Percentiles rank a stretch among this genome's conserved stretches.
Conservation (phyloP, 2,329 filamentous ascomycete species). For the Trichophyton simii region DNA sequence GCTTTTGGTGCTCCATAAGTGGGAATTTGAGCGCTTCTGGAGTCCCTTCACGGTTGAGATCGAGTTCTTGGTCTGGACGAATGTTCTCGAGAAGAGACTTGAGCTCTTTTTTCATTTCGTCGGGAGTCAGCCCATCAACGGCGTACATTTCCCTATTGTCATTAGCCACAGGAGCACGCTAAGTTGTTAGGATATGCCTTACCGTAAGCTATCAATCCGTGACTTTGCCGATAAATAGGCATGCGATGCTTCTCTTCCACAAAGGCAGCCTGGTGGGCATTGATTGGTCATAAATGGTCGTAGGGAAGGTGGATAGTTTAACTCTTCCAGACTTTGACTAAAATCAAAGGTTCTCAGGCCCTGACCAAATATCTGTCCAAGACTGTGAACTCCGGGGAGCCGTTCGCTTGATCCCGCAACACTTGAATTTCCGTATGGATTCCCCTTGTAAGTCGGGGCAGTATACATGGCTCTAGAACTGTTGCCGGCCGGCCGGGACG, state of each 20-base stretch:
- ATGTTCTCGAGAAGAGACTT: slow-evolving; percentile 60
- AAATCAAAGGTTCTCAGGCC: neutral
- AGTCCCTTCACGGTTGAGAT: slow-evolving; percentile 50
- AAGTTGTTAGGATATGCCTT: neutral
- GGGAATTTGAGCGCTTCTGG: slow-evolving; percentile 55
- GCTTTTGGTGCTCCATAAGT: slow-evolving; percentile 70
- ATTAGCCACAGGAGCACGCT: neutral
- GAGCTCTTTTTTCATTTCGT: slow-evolving; percentile 49
- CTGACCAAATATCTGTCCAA: neutral
- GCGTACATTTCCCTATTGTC: neutral
- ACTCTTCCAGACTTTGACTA: too few species aligned
- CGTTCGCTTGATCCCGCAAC: neutral
- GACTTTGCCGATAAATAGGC: neutral
- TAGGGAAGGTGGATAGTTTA: neutral
- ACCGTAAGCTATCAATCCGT: neutral
- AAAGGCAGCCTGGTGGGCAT: neutral
- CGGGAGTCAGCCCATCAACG: neutral
- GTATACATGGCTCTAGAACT: neutral
- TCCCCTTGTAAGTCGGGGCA: neutral
- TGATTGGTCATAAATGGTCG: neutral
- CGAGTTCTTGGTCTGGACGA: slow-evolving; percentile 55
- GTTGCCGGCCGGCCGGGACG: neutral
- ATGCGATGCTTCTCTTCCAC: neutral
- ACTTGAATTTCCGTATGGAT: neutral
- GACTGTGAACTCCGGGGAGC: neutral